These are phyloP conservation scores for Monascus ruber DNA, from an alignment of 2,329 filamentous ascomycete genomes.

Conservation along the genomic window DNA sequence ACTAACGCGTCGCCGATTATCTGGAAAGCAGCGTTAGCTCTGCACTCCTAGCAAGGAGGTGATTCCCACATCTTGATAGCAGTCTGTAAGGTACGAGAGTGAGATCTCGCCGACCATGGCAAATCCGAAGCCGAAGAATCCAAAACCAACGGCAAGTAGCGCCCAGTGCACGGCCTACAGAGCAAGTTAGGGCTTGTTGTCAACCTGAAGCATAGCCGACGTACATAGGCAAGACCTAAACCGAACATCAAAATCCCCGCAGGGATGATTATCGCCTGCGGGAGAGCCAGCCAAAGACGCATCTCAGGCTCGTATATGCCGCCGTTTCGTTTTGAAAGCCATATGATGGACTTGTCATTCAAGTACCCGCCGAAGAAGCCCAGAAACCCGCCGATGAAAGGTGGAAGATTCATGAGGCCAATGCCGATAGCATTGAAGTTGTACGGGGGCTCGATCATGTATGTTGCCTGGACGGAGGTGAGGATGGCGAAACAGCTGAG, in stretches of 20 bases:
- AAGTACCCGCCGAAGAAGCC: constrained; percentile 24
- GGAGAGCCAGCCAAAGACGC: constrained; percentile 24
- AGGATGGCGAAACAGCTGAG: constrained; percentile 30
- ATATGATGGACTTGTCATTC: constrained; percentile 27
- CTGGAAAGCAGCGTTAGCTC: constrained; percentile 11
- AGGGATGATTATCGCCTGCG: constrained; percentile 19
- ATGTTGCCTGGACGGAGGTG: constrained; percentile 23
- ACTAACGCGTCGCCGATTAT: constrained; percentile 39
- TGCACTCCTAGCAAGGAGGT: background rate
- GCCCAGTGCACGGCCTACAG: constrained; percentile 14
- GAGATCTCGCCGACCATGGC: constrained; percentile 13
- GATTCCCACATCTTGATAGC: constrained; percentile 16
- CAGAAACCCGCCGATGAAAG: constrained; percentile 30
- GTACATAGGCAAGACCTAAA: constrained; percentile 16
- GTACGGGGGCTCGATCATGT: constrained; percentile 29
- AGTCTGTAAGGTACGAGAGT: constrained; percentile 19
- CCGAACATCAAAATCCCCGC: constrained; percentile 32
- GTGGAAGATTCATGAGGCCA: constrained; percentile 29
- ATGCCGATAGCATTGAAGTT: constrained; percentile 28
- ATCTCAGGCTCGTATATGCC: constrained; percentile 37
- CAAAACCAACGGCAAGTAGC: constrained; percentile 12
- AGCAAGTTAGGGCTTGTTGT: constrained; percentile 1
- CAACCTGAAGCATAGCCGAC: too few species aligned
- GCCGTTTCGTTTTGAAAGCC: constrained; percentile 22
- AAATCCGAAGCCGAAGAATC: constrained; percentile 9